Evolutionary conservation across 2,329 filamentous ascomycete species (phyloP), one percentile per base, ranked within the genome.

Genomic region (Fusarium phyllophilum): DNA sequence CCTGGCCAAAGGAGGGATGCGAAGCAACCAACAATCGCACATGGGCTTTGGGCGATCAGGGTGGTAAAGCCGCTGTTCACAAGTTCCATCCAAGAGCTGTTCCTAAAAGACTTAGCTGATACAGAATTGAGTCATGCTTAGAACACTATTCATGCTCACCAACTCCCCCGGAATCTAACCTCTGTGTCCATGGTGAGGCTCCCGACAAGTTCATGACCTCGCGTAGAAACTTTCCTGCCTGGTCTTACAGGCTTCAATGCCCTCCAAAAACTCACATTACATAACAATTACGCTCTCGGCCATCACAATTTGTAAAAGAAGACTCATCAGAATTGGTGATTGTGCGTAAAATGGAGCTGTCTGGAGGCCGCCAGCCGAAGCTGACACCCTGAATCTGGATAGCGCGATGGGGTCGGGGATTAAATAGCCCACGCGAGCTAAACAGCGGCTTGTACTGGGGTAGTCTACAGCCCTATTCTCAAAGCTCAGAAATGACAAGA

Each of bases 141-240:
- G 8, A 17, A 18, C 15, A 33, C 3, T 33, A 33, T 15, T 3
- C 8, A 20, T 31, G 26, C 45, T 34, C 31, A 34, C 31, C 48
- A 17, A 51, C 31, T 31, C 18, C 3, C 2, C 3, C 13, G 4
- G 9, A 46, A 7, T 26, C 26, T 4, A 8, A 20, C 24, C 12
- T 20, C 8, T 14, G 24, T 6, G 3, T 29, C 0, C 1, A 2
- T 15, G 0, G 29, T 5, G 6, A 34, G 5, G 15, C 31, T 2
- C 15, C 8, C 5, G 5, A 12, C 10, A 6, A 52, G 3, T 20
- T 20, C 1, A 20, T 1, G 0, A 14, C 31, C 8, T 24, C 2
- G 22, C 12, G 17, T 2, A 2, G 22, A 24, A 12, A 5, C 11
- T 20, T 12, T 22, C 8, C 22, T 52, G 9, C n/a, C 13, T 36